Evolutionary conservation across 306 rosid genomes (phyloP).

Genomic region (Spatholobus suberectus): DNA sequence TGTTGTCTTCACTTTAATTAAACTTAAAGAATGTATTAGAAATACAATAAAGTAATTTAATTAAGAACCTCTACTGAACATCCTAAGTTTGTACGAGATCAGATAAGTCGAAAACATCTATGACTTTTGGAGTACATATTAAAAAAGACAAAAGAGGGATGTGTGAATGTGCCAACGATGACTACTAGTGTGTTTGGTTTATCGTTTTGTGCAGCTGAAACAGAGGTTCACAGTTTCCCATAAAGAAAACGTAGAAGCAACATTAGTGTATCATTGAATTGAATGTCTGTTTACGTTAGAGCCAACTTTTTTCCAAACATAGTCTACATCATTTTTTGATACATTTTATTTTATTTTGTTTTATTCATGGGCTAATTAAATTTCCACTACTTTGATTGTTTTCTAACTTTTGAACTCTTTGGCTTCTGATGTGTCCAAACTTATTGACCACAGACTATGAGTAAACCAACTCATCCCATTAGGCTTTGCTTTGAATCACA

Average conservation of each 20-base stretch:
- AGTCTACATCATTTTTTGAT: no score
- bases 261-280: no score
- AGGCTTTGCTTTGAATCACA: neutral
- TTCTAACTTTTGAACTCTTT: conserved; percentile 8
- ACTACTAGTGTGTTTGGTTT: no score
- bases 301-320: no score
- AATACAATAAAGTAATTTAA: neutral
- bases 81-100: neutral
- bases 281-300: no score
- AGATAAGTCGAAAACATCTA: neutral
- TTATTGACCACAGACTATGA: neutral
- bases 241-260: no score
- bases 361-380: neutral
- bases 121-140: neutral
- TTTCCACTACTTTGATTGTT: neutral
- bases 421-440: neutral
- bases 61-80: neutral
- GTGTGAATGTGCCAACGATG: neutral
- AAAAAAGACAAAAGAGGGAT: neutral
- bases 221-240: no score
- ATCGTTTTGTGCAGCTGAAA: no score
- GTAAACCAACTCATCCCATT: neutral
- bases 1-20: neutral
- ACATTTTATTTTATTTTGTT: neutral
- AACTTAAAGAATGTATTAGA: neutral